Evolutionary conservation across 108 stramenopile species (phyloP).

Genomic region (Pseudonitzschia multiseries): DNA sequence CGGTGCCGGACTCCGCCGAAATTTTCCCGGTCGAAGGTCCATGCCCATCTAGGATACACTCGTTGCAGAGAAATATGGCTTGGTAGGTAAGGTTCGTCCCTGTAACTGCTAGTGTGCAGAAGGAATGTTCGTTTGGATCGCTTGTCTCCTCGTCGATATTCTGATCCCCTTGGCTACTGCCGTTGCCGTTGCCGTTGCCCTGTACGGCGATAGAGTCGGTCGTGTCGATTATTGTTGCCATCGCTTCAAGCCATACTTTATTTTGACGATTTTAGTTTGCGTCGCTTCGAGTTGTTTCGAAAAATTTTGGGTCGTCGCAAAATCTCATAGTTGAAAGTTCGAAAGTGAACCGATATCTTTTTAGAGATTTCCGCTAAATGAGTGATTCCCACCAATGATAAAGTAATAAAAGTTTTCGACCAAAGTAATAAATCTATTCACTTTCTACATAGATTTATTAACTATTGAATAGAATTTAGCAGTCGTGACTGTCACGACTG

Average conservation of each 20-base stretch:
- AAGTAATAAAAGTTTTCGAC: no score
- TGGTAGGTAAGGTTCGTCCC: constrained; percentile 49
- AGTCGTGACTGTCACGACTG: no score
- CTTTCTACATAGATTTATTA: no score
- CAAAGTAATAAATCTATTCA: no score
- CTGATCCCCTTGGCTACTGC: background rate
- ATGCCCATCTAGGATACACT: constrained; percentile 23
- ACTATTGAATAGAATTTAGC: no score
- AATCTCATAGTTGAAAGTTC: no score
- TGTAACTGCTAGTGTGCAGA: constrained; percentile 65
- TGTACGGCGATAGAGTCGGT: background rate
- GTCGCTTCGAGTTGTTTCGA: no score
- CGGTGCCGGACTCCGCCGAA: background rate
- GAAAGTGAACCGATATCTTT: no score
- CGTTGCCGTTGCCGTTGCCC: background rate
- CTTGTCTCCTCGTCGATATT: background rate
- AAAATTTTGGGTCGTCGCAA: no score
- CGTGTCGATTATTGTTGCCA: background rate
- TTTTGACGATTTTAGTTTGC: no score
- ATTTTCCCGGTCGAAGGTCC: constrained; percentile 2
- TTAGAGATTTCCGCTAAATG: no score
- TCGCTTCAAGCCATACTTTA: background rate
- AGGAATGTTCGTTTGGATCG: background rate
- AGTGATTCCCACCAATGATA: no score
- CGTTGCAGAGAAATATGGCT: constrained; percentile 60